phyloP scores from a whole-genome alignment of 352 stramenopile genomes.

The Thraustochytrium sp. region DNA sequence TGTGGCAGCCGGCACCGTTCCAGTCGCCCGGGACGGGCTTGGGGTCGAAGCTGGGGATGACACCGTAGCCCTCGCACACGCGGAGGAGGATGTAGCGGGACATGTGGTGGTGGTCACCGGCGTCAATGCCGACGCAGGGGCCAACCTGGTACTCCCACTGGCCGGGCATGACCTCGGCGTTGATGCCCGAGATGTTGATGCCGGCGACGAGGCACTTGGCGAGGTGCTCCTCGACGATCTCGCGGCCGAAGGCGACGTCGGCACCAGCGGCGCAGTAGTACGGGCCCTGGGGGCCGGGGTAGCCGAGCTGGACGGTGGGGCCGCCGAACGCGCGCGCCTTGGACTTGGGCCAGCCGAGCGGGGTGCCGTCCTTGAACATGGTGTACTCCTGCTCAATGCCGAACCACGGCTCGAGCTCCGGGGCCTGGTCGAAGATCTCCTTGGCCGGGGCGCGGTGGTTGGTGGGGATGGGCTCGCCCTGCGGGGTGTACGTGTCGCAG shows the following conservation, averaged over 20 bases:
- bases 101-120: slow-evolving; percentile 92
- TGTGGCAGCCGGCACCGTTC: slow-evolving; percentile 91
- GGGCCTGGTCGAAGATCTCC: slow-evolving; percentile 62
- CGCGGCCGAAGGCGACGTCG: slow-evolving; percentile 88
- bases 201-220: slow-evolving; percentile 86
- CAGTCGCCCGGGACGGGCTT: slow-evolving; percentile 98
- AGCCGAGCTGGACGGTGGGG: slow-evolving; percentile 52
- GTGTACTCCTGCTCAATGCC: slow-evolving; percentile 94
- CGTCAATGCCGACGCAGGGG: slow-evolving; percentile 88
- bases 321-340: neutral
- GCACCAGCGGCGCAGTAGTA: slow-evolving; percentile 88
- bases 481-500: slow-evolving; percentile 90
- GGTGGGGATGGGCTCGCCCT: slow-evolving; percentile 79
- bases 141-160: slow-evolving; percentile 97
- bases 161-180: slow-evolving; percentile 97
- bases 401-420: slow-evolving; percentile 74
- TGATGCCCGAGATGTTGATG: slow-evolving; percentile 90
- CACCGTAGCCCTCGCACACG: slow-evolving; percentile 92
- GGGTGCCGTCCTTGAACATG: slow-evolving; percentile 68
- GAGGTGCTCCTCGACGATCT: slow-evolving; percentile 90
- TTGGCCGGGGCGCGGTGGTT: slow-evolving; percentile 74
- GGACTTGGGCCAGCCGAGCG: slow-evolving; percentile 79
- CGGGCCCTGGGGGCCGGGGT: slow-evolving; percentile 76
- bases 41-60: slow-evolving; percentile 91
- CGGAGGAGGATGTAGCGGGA: slow-evolving; percentile 91